Evolutionary conservation across 2,329 filamentous ascomycete genomes (phyloP).

Genomic region (Zymoseptoria pseudotritici): DNA sequence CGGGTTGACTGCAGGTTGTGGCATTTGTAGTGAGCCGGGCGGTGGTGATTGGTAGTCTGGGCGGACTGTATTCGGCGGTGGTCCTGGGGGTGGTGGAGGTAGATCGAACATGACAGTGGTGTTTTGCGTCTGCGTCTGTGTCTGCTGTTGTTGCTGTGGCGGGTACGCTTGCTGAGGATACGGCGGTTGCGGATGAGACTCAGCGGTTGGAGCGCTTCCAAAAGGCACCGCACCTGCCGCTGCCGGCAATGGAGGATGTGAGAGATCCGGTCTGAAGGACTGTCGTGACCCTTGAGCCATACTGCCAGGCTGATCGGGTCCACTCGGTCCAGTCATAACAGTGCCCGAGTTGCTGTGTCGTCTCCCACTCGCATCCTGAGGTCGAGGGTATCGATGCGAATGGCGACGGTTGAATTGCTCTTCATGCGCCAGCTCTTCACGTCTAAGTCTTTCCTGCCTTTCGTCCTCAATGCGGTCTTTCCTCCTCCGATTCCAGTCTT

Average conservation of each 20-base stretch:
- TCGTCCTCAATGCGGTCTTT: conserved; percentile 54
- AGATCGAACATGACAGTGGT: conserved; percentile 10
- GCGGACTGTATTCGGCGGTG: conserved; percentile 23
- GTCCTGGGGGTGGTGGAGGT: conserved; percentile 29
- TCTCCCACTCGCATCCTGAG: conserved; percentile 22
- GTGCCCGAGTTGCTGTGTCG: conserved; percentile 25
- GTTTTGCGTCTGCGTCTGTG: conserved; percentile 11
- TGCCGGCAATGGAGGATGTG: conserved; percentile 28
- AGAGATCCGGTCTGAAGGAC: conserved; percentile 24
- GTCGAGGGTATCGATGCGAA: conserved; percentile 22
- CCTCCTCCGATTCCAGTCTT: conserved; percentile 42
- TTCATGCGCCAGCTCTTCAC: conserved; percentile 40
- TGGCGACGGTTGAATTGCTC: conserved; percentile 29
- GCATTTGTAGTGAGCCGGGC: conserved; percentile 27
- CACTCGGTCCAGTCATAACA: conserved; percentile 24
- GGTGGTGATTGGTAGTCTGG: conserved; percentile 20
- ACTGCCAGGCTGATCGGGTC: conserved; percentile 27
- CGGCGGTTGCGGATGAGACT: neutral
- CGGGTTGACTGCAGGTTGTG: conserved; percentile 35
- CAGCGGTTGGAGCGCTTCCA: neutral
- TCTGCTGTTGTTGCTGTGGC: conserved; percentile 8
- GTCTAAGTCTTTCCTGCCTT: conserved; percentile 49
- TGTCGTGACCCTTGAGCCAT: conserved; percentile 35
- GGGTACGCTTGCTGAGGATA: neutral
- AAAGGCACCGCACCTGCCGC: conserved; percentile 23